Base-by-base conservation (phyloP, 805 yeast genomes). In the Komagataella kurtzmanii region DNA sequence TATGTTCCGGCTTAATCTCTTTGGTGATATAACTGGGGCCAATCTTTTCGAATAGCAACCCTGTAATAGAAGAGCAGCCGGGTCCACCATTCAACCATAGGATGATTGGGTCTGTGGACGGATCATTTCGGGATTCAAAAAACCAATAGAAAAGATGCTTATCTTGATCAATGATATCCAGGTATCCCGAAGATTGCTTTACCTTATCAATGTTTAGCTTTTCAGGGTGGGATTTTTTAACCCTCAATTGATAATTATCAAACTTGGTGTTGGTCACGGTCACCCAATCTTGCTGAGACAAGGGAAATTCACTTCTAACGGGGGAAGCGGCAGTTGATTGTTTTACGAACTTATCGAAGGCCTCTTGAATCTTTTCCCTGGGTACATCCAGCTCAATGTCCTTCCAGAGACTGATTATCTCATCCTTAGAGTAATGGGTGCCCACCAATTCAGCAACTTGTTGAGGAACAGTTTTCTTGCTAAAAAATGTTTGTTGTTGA, bases 51-150 rank as follows among this genome's bases (percentile, higher is more conserved):
- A 90, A 88, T 59, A 91, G 80, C 53, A 90, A 71, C 7, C 97
- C 97, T 40, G 95, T 87, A 63, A 88, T 69, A 1, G 96, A 87
- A 0, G 96, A 87, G 64, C 97, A 90, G 10, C 97, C 97, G 44
- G 97, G 97, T 4, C 97, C 97, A 57, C 97, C 97, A 63, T 90
- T 90, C 59, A 90, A 73, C 98, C 91, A 85, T 56, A 84, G 67
- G 52, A 91, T 76, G 19, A 89, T 75, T 1, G 97, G 97, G 66
- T 91, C 97, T 51, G 72, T 86, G 51, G 66, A 68, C 3, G 97
- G 97, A 65, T 88, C 88, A 61, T 83, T 83, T 70, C 97, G 80
- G 50, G 95, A 84, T 67, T 90, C 97, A 59, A 91, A 91, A 61
- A 84, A 83, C 96, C 95, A 89, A 72, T 82, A 91, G 67, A 90